Evolutionary conservation across 2,329 filamentous ascomycete genomes (phyloP), one percentile per base, ranked within the genome.

Genomic region (Amesomyces nigricolor): DNA sequence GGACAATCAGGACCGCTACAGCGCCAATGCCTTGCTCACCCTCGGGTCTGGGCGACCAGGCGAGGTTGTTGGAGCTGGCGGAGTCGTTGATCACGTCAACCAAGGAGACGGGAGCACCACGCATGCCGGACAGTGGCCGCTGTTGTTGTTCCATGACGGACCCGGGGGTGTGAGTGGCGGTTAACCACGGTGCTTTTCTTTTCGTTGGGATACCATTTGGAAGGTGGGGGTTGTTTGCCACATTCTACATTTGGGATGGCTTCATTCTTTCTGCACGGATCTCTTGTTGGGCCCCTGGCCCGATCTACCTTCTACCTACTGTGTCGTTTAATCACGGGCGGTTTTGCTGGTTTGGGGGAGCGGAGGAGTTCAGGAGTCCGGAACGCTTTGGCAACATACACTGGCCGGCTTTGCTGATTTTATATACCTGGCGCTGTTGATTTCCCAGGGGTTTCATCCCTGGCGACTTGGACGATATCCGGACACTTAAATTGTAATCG

Each of bases 1-100:
- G 35, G 74, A 78, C 59, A 75, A 67, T 35, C 75, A 78, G 55
- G 75, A 78, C 44, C 71, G 75, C 22, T 79, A 75, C 64, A 75
- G 74, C 57, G 77, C 77, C 29, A 75, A 71, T 45, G 73, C 77
- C 13, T 67, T 80, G 11, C 67, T 81, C 59, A 76, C 73, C 1
- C 67, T 80, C 3, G 76, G 75, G 2, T 67, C 67, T 16, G 68
- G 38, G n/a, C 59, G 62, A 32, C 54, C 60, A 3, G 55, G 61
- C 7, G 64, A 64, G 16, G 58, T 58, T 22, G 58, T 58, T 22
- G 55, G 50, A 8, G 39, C 40, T 5, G 49, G 48, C 7, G 54
- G 16, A 7, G 47, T 54, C 29, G 58, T 59, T 2, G 58, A 59
- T 14, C 58, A 62, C 14, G 54, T 61, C 48, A 46, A 42, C 42